Conservation (phyloP, 202 grass and related monocot species). For the Carex arenaria region DNA sequence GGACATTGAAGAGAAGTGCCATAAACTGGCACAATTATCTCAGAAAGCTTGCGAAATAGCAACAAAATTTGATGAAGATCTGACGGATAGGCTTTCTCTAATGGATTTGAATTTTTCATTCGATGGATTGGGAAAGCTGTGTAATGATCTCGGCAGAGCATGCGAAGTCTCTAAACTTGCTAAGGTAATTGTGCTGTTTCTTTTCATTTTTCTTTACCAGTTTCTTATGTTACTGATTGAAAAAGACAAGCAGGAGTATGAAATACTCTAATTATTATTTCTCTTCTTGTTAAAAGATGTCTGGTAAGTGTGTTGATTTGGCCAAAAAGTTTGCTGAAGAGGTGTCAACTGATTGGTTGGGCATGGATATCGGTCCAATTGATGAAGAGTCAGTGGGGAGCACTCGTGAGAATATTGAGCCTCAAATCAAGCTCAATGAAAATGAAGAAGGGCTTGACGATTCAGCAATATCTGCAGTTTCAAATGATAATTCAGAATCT, state of each 20-base stretch:
- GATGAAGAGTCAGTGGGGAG: neutral
- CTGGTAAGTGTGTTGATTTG: conserved; percentile 16
- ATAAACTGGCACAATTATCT: conserved; percentile 2
- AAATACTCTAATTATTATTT: neutral
- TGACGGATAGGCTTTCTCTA: neutral
- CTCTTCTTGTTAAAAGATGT: neutral
- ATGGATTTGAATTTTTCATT: conserved; percentile 21
- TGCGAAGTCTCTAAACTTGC: conserved; percentile 13
- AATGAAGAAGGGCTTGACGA: neutral
- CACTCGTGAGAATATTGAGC: neutral
- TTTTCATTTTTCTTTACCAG: neutral
- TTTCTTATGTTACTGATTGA: conserved; percentile 1
- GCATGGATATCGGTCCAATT: neutral
- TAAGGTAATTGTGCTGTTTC: neutral
- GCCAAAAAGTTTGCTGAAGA: conserved; percentile 21
- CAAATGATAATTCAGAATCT: neutral
- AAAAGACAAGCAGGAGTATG: neutral
- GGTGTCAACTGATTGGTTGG: conserved; percentile 19
- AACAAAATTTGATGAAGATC: neutral
- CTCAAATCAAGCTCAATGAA: neutral
- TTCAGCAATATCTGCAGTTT: neutral
- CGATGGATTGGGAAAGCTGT: conserved; percentile 16
- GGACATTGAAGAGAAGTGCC: neutral
- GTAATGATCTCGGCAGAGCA: conserved; percentile 15
- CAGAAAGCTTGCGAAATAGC: neutral